Evolutionary conservation across 2,329 filamentous ascomycete genomes (phyloP), one percentile per base, ranked within the genome.

Genomic region (Venturia effusa): DNA sequence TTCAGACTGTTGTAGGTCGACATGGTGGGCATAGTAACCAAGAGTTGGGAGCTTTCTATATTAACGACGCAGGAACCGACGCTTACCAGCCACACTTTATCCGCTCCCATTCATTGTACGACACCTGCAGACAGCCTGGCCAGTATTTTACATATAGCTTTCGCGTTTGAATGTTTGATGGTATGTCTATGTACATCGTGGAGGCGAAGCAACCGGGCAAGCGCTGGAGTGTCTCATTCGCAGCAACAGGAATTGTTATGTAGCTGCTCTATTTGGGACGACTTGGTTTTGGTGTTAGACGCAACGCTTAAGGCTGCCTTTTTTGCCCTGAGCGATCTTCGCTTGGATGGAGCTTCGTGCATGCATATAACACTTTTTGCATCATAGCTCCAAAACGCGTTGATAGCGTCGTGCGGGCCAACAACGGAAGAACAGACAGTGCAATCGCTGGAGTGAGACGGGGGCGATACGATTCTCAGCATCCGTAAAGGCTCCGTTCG

Each of bases 331-430:
- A 5, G 51, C 51, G 51, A 57, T 57, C 27, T 19, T 57, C 51
- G 51, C 51, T n/a, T 57, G 51, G 51, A 34, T 57, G 48, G 51
- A 57, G 51, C 51, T 57, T 27, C 45, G 22, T 51, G 45, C 45
- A 51, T 51, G 51, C n/a, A n/a, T n/a, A n/a, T n/a, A n/a, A n/a
- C n/a, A n/a, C n/a, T n/a, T n/a, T n/a, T n/a, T n/a, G n/a, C 30
- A 57, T 57, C 51, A 57, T 57, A 57, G 51, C 51, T 57, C 45
- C 45, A 27, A 27, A 27, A 8, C 22, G 22, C 15, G 45, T 5
- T 51, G 45, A 10, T 45, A 24, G 17, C 43, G 4, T 57, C 11
- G 34, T 37, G 34, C 34, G 11, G 34, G 5, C 34, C 34, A 37
- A 37, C 34, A 37, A 37, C 11, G 27, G 27, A 55, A 55, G 13